Evolutionary conservation across 805 yeast genomes (phyloP).

Genomic region (Wickerhamiella parazyma): DNA sequence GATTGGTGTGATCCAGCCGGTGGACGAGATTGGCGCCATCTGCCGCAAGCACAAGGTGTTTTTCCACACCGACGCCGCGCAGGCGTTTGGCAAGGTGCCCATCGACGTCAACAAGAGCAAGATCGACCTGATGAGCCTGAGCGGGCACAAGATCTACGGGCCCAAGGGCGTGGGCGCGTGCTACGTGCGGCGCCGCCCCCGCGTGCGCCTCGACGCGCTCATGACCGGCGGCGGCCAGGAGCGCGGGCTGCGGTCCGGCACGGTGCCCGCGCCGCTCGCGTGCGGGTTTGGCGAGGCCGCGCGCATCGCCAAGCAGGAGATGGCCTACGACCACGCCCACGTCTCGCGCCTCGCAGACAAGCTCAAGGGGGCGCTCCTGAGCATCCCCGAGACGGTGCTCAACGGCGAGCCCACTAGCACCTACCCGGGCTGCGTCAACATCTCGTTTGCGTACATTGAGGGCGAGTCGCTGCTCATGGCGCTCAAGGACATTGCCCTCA

Average conservation of each 20-base stretch:
- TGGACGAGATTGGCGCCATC: conserved; percentile 80
- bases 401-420: conserved; percentile 69
- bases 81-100: conserved; percentile 89
- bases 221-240: conserved; percentile 99
- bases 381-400: conserved; percentile 76
- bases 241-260: conserved; percentile 94
- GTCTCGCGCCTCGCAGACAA: conserved; percentile 58
- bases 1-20: conserved; percentile 93
- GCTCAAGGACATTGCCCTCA: conserved; percentile 85
- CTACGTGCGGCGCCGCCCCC: conserved; percentile 91
- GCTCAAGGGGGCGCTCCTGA: conserved; percentile 55
- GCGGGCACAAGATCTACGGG: conserved; percentile 94
- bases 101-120: conserved; percentile 87
- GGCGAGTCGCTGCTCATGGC: conserved; percentile 98
- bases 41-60: conserved; percentile 82
- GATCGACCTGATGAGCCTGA: conserved; percentile 83
- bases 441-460: conserved; percentile 94
- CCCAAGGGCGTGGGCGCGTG: conserved; percentile 97
- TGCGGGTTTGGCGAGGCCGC: conserved; percentile 98
- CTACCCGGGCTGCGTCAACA: conserved; percentile 90
- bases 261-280: conserved; percentile 91
- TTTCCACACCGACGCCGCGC: conserved; percentile 97
- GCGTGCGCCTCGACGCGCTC: conserved; percentile 90
- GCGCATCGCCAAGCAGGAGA: conserved; percentile 61
- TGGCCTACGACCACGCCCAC: conserved; percentile 58